Evolutionary conservation across 768 basidiomycete species (phyloP).

Genomic region (Leucocoprinus birnbaumii): DNA sequence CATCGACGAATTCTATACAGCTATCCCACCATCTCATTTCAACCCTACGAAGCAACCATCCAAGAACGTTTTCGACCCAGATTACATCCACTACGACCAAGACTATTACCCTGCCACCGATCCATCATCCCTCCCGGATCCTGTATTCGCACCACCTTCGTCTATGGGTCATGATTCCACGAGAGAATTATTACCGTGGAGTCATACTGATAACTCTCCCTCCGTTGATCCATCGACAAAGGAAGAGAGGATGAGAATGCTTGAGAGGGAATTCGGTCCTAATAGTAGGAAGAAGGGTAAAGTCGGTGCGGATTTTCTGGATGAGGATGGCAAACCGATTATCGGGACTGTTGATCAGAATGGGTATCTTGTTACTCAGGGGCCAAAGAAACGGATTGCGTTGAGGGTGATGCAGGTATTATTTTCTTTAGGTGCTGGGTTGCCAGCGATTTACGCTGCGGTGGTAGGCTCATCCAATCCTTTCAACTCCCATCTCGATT

Average conservation of each 20-base stretch:
- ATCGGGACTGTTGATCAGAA: conserved; percentile 58
- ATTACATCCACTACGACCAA: conserved; percentile 22
- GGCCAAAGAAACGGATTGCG: conserved; percentile 56
- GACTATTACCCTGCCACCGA: conserved; percentile 25
- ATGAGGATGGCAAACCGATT: conserved; percentile 45
- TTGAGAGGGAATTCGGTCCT: conserved; percentile 65
- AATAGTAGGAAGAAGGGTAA: conserved; percentile 27
- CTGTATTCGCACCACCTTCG: conserved; percentile 24
- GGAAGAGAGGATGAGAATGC: conserved; percentile 69
- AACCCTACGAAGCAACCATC: conserved; percentile 22
- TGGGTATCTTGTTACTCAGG: conserved; percentile 59
- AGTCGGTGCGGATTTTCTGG: conserved; percentile 28
- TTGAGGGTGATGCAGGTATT: conserved; percentile 46
- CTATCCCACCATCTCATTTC: conserved; percentile 25
- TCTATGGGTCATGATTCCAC: conserved; percentile 37
- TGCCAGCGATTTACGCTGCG: conserved; percentile 62
- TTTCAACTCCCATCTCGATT: background rate
- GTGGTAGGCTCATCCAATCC: conserved; percentile 37
- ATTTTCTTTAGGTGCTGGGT: conserved; percentile 47
- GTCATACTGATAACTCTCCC: conserved; percentile 32
- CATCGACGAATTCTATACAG: conserved; percentile 21
- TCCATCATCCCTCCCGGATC: conserved; percentile 28
- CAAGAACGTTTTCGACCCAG: conserved; percentile 17
- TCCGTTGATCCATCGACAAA: conserved; percentile 49
- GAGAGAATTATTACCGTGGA: conserved; percentile 40